Conservation (phyloP, 305 asterid species). For the Stenogyne calaminthoides region DNA sequence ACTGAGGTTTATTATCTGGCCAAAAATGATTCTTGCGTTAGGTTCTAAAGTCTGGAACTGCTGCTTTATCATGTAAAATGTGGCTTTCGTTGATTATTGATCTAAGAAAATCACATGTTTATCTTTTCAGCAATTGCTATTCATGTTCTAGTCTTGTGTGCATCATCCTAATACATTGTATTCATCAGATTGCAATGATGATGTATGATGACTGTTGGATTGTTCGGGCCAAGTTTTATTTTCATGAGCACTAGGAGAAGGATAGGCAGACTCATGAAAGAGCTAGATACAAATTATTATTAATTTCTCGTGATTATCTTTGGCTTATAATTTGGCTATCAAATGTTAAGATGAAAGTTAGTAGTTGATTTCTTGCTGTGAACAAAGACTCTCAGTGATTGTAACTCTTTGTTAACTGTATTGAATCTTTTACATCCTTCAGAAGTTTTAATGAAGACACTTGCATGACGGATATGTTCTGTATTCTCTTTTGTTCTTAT, state of each 20-base stretch:
- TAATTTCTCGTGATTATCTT: constrained; percentile 11
- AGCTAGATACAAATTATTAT: constrained; percentile 33
- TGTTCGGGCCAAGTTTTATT: constrained; percentile 48
- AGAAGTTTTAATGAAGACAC: background rate
- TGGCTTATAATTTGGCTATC: background rate
- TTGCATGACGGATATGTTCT: background rate
- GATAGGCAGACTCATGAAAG: constrained; percentile 44
- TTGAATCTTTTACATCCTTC: background rate
- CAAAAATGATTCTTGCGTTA: background rate
- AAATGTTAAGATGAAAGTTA: background rate
- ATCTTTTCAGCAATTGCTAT: constrained; percentile 26
- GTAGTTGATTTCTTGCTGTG: background rate
- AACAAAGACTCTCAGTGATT: constrained; percentile 17
- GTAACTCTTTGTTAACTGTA: constrained; percentile 12
- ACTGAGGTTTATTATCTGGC: background rate
- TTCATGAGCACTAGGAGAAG: constrained; percentile 51
- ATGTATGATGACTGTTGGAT: constrained; percentile 75
- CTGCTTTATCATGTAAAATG: constrained; percentile 32
- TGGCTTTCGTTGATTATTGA: constrained; percentile 31
- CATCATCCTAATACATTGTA: constrained; percentile 61
- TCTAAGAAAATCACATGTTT: constrained; percentile 18
- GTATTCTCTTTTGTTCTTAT: constrained; percentile 4
- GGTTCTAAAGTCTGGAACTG: background rate
- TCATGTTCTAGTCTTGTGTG: constrained; percentile 42
- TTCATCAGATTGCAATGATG: constrained; percentile 80